Base-by-base conservation (phyloP, 2,329 filamentous ascomycete genomes). In the Chalaropsis ovoidea region DNA sequence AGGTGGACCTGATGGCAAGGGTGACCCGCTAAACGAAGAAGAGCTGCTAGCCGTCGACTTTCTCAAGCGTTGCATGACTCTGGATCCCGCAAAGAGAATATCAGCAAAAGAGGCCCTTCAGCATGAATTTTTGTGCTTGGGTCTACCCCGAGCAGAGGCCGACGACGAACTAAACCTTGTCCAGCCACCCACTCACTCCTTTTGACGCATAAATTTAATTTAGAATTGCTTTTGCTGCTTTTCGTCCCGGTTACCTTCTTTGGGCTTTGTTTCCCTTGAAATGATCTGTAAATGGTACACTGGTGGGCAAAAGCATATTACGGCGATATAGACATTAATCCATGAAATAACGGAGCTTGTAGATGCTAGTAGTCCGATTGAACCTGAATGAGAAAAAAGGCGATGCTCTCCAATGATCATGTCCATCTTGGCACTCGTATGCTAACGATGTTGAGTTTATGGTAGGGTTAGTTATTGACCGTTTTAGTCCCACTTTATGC, bases 1-100 rank as follows among this genome's bases (percentile, higher is more conserved):
- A 24, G 81, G 82, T 68, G 81, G 81, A 64, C 80, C 77, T 62
- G 79, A 77, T 61, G 81, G 76, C 8, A 75, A 77, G 63, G 76
- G 78, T 4, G 79, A 79, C 64, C 76, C 78, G 1, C 74, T 94
- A 47, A 81, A 79, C 0, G 76, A 79, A 0, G 87, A 90, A 27
- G 90, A 94, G 76, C 84, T 82, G 70, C 78, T 88, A 67, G 89
- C 89, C 0, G 80, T 93, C 0, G 79, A 82, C 52, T 94, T 95
- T 71, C 74, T 95, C 67, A 80, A 83, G 62, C 76, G 82, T 19
- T 89, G 89, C 70, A 81, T 95, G 73, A 89, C 94, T 65, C 78
- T 92, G 61, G 89, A 95, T 72, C 89, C 90, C 0, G 78, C 78
- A 31, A 85, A 82, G 73, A 79, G 90, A 31, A 89, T 93, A 66